Percentiles rank a stretch among this genome's conserved stretches.
Conservation (phyloP, 805 yeast species). For the Candida hungchunana region DNA sequence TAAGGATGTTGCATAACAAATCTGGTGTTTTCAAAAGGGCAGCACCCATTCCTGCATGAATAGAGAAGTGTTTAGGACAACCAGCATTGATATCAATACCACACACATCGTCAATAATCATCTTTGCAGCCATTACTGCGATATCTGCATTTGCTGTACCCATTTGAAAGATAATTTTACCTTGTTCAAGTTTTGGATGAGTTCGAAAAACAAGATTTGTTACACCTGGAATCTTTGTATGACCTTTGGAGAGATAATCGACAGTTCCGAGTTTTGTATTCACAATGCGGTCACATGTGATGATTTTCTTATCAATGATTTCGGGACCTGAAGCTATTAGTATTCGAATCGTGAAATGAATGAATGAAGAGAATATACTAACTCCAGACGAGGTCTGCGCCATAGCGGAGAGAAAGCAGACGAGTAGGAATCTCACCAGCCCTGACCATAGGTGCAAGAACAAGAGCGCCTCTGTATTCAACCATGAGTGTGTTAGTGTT, state of each 20-base stretch:
- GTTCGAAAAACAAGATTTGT: constrained; percentile 72
- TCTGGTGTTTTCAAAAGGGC: constrained; percentile 84
- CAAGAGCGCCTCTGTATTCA: constrained; percentile 71
- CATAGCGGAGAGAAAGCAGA: constrained; percentile 70
- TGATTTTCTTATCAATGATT: constrained; percentile 78
- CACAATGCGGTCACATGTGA: constrained; percentile 60
- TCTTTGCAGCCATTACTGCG: constrained; percentile 84
- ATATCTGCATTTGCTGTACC: constrained; percentile 82
- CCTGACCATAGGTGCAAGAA: constrained; percentile 95
- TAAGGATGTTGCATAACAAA: constrained; percentile 62
- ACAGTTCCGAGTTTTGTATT: constrained; percentile 56
- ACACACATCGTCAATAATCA: constrained; percentile 80
- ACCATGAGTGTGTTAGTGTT: too few species aligned
- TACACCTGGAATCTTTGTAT: constrained; percentile 41
- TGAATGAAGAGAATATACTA: constrained; percentile 6
- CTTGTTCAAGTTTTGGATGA: constrained; percentile 54
- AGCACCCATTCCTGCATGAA: constrained; percentile 98
- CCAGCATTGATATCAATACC: constrained; percentile 96
- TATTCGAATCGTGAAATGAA: background rate
- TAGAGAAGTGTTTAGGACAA: constrained; percentile 93
- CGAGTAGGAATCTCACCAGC: constrained; percentile 93
- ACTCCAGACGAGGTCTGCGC: constrained; percentile 95
- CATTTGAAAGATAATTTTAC: constrained; percentile 77
- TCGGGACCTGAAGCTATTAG: constrained; percentile 59
- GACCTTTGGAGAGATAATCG: constrained; percentile 48